Evolutionary conservation across 371 early-diverging fungal genomes (phyloP).

Genomic region (Rhizopus arrhizus): DNA sequence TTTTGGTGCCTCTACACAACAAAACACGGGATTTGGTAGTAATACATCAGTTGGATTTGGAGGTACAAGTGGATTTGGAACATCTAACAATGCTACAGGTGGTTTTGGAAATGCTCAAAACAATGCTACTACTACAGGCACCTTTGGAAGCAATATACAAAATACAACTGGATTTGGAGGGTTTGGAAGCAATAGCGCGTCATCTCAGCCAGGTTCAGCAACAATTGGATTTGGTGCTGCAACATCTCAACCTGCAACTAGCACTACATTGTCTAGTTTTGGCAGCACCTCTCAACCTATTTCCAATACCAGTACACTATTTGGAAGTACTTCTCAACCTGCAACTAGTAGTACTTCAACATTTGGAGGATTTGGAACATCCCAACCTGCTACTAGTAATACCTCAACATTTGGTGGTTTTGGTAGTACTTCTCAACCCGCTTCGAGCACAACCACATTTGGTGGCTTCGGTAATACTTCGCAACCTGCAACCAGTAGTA

Average conservation of each 20-base stretch:
- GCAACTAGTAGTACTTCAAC: background rate
- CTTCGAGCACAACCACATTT: background rate
- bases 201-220: constrained; percentile 1
- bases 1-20: too few species aligned
- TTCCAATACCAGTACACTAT: background rate
- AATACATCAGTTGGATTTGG: background rate
- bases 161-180: background rate
- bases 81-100: too few species aligned
- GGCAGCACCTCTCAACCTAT: too few species aligned
- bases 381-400: background rate
- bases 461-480: background rate
- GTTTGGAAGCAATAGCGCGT: constrained; percentile 4
- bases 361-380: background rate
- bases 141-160: background rate
- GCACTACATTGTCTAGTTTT: background rate
- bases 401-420: background rate
- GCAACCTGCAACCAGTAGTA: background rate
- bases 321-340: background rate
- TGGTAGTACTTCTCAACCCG: background rate
- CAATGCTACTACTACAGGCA: too few species aligned
- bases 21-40: background rate
- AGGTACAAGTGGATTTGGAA: too few species aligned
- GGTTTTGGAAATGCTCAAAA: too few species aligned
- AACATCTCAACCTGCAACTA: background rate
- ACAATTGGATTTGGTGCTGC: constrained; percentile 8